A percentile compares a stretch with the other conserved stretches of the same genome.
These are phyloP conservation scores for Astragalus membranaceus DNA, from an alignment of 306 rosid genomes.

Conservation along the genomic window DNA sequence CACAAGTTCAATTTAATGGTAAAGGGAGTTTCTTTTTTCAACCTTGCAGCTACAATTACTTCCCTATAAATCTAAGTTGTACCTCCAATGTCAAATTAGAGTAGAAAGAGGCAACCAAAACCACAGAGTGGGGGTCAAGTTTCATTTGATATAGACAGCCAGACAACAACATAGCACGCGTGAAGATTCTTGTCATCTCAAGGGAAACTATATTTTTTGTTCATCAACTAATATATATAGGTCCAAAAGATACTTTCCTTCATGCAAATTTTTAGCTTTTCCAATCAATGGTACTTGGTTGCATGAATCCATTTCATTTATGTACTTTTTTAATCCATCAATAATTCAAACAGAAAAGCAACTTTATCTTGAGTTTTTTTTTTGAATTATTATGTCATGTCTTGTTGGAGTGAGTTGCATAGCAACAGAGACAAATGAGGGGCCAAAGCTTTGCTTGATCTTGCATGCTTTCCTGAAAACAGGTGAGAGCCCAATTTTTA, in stretches of 20 bases:
- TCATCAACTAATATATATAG: slow-evolving; percentile 28
- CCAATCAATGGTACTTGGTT: slow-evolving; percentile 11
- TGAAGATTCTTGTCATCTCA: slow-evolving; percentile 24
- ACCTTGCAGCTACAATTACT: not conserved
- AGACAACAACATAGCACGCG: slow-evolving; percentile 25
- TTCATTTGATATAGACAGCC: slow-evolving; percentile 15
- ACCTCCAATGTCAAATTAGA: not conserved
- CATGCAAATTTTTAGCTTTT: not conserved
- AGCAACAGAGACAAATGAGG: not conserved
- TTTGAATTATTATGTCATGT: not conserved
- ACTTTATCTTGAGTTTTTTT: not conserved
- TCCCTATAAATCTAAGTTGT: not conserved
- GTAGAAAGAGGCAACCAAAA: not conserved
- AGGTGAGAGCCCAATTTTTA: not conserved
- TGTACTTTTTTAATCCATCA: not conserved
- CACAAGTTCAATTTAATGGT: slow-evolving; percentile 4
- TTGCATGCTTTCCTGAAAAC: not conserved
- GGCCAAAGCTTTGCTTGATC: not conserved
- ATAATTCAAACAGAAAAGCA: slow-evolving; percentile 9
- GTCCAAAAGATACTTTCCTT: slow-evolving; percentile 11
- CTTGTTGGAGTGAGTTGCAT: not conserved
- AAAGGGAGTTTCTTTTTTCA: not conserved
- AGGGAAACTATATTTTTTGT: not conserved
- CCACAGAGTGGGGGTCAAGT: slow-evolving; percentile 16
- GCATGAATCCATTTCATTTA: slow-evolving; percentile 9